phyloP scores from a whole-genome alignment of 345 rosid genomes.

The Passiflora organensis region DNA sequence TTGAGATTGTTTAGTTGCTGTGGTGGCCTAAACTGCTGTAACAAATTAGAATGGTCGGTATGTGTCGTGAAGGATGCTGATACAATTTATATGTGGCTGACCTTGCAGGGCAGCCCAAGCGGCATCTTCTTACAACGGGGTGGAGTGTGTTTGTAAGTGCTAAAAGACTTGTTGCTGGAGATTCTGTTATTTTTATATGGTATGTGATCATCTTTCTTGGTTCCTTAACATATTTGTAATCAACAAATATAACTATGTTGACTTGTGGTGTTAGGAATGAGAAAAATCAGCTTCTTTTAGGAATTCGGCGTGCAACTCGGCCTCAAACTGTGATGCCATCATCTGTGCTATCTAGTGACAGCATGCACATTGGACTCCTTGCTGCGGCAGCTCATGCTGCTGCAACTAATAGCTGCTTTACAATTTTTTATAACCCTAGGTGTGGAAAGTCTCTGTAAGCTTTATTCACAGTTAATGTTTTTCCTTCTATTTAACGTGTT shows the following conservation, averaged over 20 bases:
- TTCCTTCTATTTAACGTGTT: not conserved
- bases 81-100: not conserved
- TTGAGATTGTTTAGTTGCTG: no score
- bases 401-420: slow-evolving; percentile 44
- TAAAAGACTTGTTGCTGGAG: slow-evolving; percentile 46
- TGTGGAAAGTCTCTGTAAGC: slow-evolving; percentile 1
- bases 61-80: no score
- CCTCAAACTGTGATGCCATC: slow-evolving; percentile 46
- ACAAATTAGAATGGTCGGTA: no score
- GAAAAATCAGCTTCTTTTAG: slow-evolving; percentile 41
- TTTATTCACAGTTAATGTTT: not conserved
- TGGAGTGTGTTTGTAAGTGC: slow-evolving; percentile 51
- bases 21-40: no score
- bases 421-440: slow-evolving; percentile 44
- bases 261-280: slow-evolving; percentile 30
- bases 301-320: slow-evolving; percentile 39
- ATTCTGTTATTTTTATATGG: slow-evolving; percentile 40
- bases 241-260: not conserved
- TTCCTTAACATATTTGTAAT: not conserved
- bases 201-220: slow-evolving; percentile 1
- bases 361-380: slow-evolving; percentile 46
- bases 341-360: slow-evolving; percentile 45
- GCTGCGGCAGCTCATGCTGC: slow-evolving; percentile 54
- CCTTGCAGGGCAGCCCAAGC: slow-evolving; percentile 39
- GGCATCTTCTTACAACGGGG: slow-evolving; percentile 45